Conservation (phyloP, 208 protist species). For the Porcisia hertigi region DNA sequence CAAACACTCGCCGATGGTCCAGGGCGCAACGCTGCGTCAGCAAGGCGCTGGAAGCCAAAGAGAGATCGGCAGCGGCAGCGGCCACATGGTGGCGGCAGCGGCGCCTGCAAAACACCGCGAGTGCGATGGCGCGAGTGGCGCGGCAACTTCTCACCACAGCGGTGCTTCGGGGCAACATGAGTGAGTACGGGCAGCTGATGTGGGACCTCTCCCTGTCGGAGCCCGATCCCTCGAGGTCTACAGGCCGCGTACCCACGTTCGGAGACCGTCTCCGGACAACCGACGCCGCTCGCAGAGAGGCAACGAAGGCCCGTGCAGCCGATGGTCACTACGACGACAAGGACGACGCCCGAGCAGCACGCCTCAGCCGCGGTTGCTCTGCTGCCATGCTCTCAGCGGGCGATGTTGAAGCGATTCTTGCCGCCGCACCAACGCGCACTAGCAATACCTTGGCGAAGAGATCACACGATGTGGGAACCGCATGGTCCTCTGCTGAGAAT, state of each 20-base stretch:
- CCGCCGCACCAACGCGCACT: background rate
- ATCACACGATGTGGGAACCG: too few relatives aligned
- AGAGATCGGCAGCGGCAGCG: background rate
- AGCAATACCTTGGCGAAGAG: background rate
- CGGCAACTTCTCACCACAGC: constrained; percentile 18
- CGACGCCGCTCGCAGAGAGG: background rate
- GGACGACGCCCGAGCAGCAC: constrained; percentile 7
- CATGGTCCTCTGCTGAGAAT: background rate
- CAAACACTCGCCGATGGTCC: background rate
- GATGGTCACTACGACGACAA: background rate
- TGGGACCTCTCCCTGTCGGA: constrained; percentile 10
- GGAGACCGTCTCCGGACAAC: background rate
- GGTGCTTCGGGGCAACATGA: constrained; percentile 27
- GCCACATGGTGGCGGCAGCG: constrained; percentile 2
- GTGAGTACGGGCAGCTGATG: constrained; percentile 27
- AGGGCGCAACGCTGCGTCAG: background rate
- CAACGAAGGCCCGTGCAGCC: background rate
- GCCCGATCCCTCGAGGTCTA: background rate
- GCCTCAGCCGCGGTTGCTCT: constrained; percentile 26
- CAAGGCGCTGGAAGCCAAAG: background rate
- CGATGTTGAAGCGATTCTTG: constrained; percentile 4
- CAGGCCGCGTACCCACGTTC: background rate
- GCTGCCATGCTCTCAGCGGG: constrained; percentile 12
- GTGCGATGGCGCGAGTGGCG: constrained; percentile 8
- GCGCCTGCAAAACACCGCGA: background rate